Evolutionary conservation across 75 land plant species (phyloP).

Genomic region (Pinus taeda): DNA sequence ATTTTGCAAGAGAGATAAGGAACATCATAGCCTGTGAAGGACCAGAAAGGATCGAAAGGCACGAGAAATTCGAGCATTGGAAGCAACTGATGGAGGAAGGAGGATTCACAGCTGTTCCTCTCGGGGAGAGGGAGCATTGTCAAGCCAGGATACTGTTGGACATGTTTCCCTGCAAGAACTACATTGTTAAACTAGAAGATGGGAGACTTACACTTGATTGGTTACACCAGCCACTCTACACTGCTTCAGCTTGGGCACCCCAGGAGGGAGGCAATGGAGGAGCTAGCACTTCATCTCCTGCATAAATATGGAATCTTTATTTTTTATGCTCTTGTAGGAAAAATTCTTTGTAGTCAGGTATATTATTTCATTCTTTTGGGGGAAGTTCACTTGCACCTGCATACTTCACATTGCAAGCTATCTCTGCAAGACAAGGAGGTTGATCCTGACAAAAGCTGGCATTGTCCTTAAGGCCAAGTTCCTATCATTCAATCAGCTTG

Average conservation of each 20-base stretch:
- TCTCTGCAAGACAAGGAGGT: background rate
- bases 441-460: too few species aligned
- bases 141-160: conserved; percentile 75
- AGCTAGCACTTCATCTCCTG: conserved; percentile 22
- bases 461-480: background rate
- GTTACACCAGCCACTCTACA: conserved; percentile 76
- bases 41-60: conserved; percentile 68
- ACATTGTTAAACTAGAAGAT: conserved; percentile 29
- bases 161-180: conserved; percentile 55
- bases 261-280: conserved; percentile 26
- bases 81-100: conserved; percentile 46
- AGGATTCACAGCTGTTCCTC: conserved; percentile 47
- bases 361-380: conserved; percentile 11
- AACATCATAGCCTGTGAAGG: conserved; percentile 85
- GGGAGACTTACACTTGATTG: conserved; percentile 71
- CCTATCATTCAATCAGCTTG: background rate
- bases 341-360: conserved; percentile 10
- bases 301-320: background rate
- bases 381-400: background rate
- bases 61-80: conserved; percentile 66
- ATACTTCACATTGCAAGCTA: background rate
- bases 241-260: conserved; percentile 76
- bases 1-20: conserved; percentile 70
- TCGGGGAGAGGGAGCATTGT: conserved; percentile 41
- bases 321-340: background rate